Conservation (phyloP, 495 filamentous ascomycete genomes). For the Penicillium ochrochloron region DNA sequence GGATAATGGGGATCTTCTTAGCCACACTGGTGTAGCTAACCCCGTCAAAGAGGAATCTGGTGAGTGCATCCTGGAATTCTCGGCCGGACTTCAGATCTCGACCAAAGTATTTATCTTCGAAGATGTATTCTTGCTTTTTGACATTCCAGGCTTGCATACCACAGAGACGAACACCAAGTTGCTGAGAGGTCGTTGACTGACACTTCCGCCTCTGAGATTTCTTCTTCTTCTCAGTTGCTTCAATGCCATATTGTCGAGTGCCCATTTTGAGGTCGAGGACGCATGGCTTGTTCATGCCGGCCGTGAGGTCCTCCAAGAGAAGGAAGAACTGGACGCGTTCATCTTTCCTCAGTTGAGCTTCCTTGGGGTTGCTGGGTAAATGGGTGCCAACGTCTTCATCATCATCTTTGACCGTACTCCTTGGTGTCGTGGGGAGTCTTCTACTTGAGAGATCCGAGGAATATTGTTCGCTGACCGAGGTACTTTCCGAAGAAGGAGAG, state of each 20-base stretch:
- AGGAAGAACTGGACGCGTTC: constrained; percentile 90
- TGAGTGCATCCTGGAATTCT: constrained; percentile 89
- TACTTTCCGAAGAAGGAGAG: constrained; percentile 13
- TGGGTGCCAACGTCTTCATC: constrained; percentile 27
- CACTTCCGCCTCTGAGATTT: constrained; percentile 92
- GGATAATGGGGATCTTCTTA: constrained; percentile 82
- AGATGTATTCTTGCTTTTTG: constrained; percentile 78
- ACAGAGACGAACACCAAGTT: constrained; percentile 90
- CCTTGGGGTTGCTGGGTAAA: constrained; percentile 73
- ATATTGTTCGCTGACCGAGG: constrained; percentile 4
- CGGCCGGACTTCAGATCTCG: constrained; percentile 84
- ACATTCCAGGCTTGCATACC: constrained; percentile 96
- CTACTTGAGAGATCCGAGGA: constrained; percentile 8
- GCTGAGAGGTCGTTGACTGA: constrained; percentile 85
- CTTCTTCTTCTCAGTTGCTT: constrained; percentile 88
- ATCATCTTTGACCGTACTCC: constrained; percentile 17
- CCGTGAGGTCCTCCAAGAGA: constrained; percentile 93
- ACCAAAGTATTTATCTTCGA: constrained; percentile 97
- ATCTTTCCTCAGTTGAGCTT: constrained; percentile 71
- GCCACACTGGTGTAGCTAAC: constrained; percentile 74
- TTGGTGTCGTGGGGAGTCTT: constrained; percentile 12
- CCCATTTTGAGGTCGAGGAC: constrained; percentile 99
- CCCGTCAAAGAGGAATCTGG: constrained; percentile 91
- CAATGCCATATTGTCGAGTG: constrained; percentile 97
- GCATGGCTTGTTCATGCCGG: constrained; percentile 94